These are phyloP conservation scores for Ascochyta lentis DNA, from an alignment of 2,329 filamentous ascomycete genomes.

Conservation along the genomic window DNA sequence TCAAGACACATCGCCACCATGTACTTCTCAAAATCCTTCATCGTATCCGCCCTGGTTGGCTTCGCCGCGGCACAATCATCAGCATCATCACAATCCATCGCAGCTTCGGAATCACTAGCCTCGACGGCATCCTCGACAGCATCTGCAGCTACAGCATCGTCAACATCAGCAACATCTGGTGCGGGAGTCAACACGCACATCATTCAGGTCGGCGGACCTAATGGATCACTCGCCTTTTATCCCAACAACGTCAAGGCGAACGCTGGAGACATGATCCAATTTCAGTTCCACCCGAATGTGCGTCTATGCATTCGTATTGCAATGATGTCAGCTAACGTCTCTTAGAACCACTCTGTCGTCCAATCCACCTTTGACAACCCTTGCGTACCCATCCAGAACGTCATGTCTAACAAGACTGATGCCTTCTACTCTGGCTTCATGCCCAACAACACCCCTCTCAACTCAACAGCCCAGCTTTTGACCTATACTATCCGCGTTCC, in stretches of 20 bases:
- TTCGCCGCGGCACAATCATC: constrained; percentile 34
- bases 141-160: constrained; percentile 13
- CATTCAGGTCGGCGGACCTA: constrained; percentile 67
- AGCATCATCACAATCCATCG: constrained; percentile 17
- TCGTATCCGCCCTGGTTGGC: constrained; percentile 41
- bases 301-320: not conserved
- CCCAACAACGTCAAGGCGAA: constrained; percentile 70
- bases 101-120: constrained; percentile 28
- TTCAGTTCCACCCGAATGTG: constrained; percentile 60
- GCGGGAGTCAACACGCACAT: constrained; percentile 58
- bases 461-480: constrained; percentile 55
- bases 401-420: constrained; percentile 56
- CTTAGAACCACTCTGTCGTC: constrained; percentile 76
- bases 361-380: constrained; percentile 77
- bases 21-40: constrained; percentile 45
- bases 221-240: constrained; percentile 64
- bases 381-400: constrained; percentile 66
- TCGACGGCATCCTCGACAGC: constrained; percentile 14
- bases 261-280: constrained; percentile 64
- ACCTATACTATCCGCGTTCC: constrained; percentile 76
- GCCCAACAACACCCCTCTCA: constrained; percentile 56
- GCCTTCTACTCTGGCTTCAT: constrained; percentile 70
- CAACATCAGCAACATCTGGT: constrained; percentile 15
- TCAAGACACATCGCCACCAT: constrained; percentile 32
- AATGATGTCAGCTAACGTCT: constrained; percentile 13